These are phyloP conservation scores for Dictyostelium firmibasis DNA, from an alignment of 78 protist species.

Conservation along the genomic window DNA sequence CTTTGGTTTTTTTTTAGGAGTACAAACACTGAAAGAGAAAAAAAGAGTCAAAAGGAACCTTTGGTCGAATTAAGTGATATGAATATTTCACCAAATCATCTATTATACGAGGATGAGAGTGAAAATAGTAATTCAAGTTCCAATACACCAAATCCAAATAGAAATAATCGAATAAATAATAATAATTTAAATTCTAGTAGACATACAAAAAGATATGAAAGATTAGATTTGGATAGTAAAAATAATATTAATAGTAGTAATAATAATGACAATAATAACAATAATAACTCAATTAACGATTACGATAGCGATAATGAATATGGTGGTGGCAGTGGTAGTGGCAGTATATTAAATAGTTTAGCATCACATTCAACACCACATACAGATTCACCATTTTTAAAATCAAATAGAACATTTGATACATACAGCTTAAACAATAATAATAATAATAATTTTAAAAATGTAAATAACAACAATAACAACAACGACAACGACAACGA, in stretches of 20 bases:
- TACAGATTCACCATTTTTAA: conserved; percentile 18
- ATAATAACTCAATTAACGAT: too few species aligned
- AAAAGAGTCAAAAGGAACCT: not conserved
- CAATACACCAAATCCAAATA: not conserved
- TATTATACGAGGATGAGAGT: conserved; percentile 20
- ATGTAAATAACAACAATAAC: not conserved
- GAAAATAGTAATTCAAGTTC: not conserved
- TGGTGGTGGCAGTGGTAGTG: not conserved
- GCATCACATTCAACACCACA: conserved; percentile 4
- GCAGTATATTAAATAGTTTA: not conserved
- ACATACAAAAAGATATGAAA: not conserved
- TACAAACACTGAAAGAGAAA: not conserved
- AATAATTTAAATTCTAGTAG: not conserved
- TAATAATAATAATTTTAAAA: not conserved
- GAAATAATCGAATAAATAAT: conserved; percentile 1
- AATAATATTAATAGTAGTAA: not conserved
- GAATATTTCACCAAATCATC: not conserved
- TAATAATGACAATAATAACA: too few species aligned
- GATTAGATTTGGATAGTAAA: not conserved
- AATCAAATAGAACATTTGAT: not conserved
- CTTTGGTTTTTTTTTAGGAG: not conserved
- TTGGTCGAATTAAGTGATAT: not conserved
- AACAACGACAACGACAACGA: not conserved
- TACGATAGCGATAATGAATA: not conserved
- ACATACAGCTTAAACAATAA: not conserved